A percentile compares a stretch with the other conserved stretches of the same genome.
Evolutionary conservation across 768 basidiomycete genomes (phyloP).

Genomic region (Podaxis pistillaris): DNA sequence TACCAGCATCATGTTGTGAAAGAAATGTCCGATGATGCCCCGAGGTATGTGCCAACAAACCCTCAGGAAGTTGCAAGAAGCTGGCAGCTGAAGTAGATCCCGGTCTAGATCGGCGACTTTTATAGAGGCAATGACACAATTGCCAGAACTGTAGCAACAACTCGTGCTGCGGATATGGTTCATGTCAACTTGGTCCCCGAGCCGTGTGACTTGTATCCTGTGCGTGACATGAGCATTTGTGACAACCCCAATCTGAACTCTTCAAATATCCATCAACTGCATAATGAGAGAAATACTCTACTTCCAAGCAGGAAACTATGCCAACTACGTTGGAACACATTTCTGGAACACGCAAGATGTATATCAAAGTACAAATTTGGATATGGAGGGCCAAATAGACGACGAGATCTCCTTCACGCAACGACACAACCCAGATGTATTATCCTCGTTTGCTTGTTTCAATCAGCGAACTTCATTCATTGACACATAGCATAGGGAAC

Average conservation of each 20-base stretch:
- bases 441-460: background rate
- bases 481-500: conserved; percentile 34
- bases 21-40: conserved; percentile 24
- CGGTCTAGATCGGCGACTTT: background rate
- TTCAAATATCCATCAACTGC: background rate
- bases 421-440: conserved; percentile 26
- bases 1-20: background rate
- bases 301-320: conserved; percentile 65
- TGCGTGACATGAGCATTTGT: background rate
- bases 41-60: conserved; percentile 21
- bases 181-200: too few species aligned
- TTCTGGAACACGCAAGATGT: conserved; percentile 82
- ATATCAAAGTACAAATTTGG: conserved; percentile 55
- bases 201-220: background rate
- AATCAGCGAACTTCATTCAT: background rate
- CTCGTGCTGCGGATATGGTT: too few species aligned
- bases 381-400: conserved; percentile 41
- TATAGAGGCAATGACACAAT: background rate
- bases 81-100: background rate
- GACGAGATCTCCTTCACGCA: conserved; percentile 68
- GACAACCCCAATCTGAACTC: background rate
- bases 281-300: conserved; percentile 78
- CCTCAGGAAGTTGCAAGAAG: background rate
- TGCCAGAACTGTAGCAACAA: background rate
- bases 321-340: conserved; percentile 73